Evolutionary conservation across 208 protist genomes (phyloP), one percentile per base, ranked within the genome.

Genomic region (Trypanosoma congolense): DNA sequence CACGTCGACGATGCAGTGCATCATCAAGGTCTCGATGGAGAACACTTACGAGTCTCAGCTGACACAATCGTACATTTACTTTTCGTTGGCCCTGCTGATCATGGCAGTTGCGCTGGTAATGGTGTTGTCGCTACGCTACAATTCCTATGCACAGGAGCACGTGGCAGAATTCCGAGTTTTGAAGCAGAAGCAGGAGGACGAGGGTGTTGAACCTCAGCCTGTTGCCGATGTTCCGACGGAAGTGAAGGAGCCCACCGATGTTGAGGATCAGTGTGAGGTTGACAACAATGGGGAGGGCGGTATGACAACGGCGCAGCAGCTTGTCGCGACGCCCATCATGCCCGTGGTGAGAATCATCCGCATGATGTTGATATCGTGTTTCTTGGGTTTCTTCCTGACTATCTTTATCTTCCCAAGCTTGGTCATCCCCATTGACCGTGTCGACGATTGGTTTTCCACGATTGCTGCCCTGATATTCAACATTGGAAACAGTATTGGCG

Each of bases 21-120:
- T 87, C 41, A 76, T 90, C 26, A 81, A 80, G 50, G 83, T 50
- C 16, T 50, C 68, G 29, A 87, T 92, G 81, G 29, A 69, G 2
- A 56, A 72, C 47, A 70, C 60, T 40, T 83, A 78, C 67, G 67
- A 61, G 26, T 55, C 61, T 2, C 60, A 81, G 10, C 51, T 55
- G 35, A 65, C 52, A 19, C 78, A 90, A 63, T 81, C 77, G 6
- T 58, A 78, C 38, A 76, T 94, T 21, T 94, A 92, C 67, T 94
- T 92, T 46, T 75, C 62, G 40, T 28, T 90, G 26, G 66, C 78
- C 16, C 55, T 90, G 22, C 65, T 54, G 9, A 87, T 88, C 59
- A 80, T 94, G 61, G 56, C 79, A 57, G 5, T 77, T 31, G 41
- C 69, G 4, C 59, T 64, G 16, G n/a, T 80, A 42, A 59, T 75